These are phyloP conservation scores for Blastocystis sp. DNA, from an alignment of 352 stramenopile species.

Conservation along the genomic window DNA sequence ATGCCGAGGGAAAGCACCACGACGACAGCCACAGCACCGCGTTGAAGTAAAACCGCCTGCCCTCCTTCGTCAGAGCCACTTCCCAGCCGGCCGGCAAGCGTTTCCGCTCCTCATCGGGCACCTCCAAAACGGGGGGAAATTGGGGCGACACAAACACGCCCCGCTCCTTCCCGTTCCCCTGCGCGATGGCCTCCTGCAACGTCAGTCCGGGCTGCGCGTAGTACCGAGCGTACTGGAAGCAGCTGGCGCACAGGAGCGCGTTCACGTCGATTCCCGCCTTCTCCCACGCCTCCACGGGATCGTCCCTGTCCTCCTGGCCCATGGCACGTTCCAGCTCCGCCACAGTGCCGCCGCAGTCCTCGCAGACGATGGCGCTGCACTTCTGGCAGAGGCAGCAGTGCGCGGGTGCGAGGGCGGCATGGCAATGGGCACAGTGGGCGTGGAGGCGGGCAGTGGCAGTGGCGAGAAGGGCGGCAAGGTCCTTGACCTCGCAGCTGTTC, in stretches of 20 bases:
- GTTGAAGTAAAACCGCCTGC: constrained; percentile 12
- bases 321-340: background rate
- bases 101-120: background rate
- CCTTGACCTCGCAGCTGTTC: background rate
- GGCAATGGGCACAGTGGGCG: background rate
- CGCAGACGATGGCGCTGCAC: background rate
- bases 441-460: too few relatives aligned
- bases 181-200: too few relatives aligned
- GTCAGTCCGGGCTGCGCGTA: too few relatives aligned
- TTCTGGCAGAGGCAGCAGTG: background rate
- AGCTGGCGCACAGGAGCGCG: background rate
- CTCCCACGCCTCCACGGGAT: background rate
- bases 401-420: background rate
- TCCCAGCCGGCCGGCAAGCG: constrained; percentile 1
- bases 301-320: background rate
- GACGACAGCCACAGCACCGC: constrained; percentile 20
- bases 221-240: background rate
- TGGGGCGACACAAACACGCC: background rate
- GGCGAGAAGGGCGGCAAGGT: background rate
- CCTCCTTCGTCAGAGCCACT: background rate
- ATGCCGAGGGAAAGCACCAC: background rate
- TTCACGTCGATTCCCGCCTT: background rate
- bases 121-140: background rate
- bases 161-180: too few relatives aligned
- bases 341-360: background rate